Evolutionary conservation across 2,329 filamentous ascomycete genomes (phyloP).

Genomic region (Monosporascus sp.): DNA sequence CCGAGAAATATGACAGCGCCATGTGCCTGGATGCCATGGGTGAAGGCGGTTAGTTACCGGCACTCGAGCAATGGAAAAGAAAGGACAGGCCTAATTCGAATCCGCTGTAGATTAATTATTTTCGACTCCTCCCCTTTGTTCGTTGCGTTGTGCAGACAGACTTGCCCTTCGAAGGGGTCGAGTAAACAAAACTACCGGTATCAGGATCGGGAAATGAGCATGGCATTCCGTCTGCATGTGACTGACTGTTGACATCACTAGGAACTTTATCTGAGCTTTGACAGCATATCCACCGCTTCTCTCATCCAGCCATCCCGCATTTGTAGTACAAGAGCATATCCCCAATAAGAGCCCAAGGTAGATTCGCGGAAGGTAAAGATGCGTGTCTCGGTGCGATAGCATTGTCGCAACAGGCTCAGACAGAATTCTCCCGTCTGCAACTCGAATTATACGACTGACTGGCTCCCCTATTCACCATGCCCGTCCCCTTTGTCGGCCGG

Average conservation of each 20-base stretch:
- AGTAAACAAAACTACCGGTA: no score
- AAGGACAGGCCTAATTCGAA: no score
- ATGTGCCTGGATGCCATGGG: no score
- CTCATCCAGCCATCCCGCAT: background rate
- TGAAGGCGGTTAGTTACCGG: background rate
- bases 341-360: background rate
- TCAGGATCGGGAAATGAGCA: background rate
- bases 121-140: no score
- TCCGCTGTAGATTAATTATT: no score
- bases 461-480: slow-evolving; percentile 22
- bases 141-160: background rate
- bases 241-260: background rate
- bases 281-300: background rate
- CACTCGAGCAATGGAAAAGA: background rate
- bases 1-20: no score
- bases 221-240: background rate
- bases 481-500: slow-evolving; percentile 36
- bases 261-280: background rate
- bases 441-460: background rate
- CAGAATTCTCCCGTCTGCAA: background rate
- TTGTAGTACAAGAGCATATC: background rate
- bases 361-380: background rate
- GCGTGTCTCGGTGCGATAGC: background rate
- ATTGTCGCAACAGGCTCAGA: background rate
- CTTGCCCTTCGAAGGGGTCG: background rate